phyloP scores from a whole-genome alignment of 2,329 filamentous ascomycete genomes.

The Ophiostoma novo-ulmi region DNA sequence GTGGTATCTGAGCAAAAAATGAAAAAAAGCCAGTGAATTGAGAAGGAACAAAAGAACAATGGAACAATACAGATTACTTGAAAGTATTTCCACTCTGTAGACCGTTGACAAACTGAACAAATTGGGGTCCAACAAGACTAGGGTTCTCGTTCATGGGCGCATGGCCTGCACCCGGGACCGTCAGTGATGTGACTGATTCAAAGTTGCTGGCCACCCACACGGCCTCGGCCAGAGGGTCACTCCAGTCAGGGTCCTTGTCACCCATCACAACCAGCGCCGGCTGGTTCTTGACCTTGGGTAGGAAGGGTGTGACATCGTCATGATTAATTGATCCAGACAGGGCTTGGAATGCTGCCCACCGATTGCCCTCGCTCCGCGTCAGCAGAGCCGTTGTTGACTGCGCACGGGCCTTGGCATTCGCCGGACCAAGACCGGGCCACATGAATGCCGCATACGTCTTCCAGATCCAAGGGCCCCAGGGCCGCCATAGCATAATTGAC shows the following conservation, averaged over 20 bases:
- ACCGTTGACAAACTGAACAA: conserved; percentile 22
- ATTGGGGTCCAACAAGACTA: conserved; percentile 23
- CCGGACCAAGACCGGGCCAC: conserved; percentile 27
- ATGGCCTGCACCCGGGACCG: conserved; percentile 25
- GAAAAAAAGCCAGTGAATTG: background rate
- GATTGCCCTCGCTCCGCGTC: conserved; percentile 13
- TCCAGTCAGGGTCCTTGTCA: conserved; percentile 29
- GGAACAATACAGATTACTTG: background rate
- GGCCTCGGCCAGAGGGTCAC: conserved; percentile 27
- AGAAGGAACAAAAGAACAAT: background rate
- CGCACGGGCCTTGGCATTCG: conserved; percentile 23
- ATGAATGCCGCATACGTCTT: conserved; percentile 22
- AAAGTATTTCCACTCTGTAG: conserved; percentile 17
- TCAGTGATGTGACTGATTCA: conserved; percentile 17
- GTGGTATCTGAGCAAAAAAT: background rate
- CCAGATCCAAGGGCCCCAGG: conserved; percentile 27
- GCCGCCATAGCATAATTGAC: conserved; percentile 22
- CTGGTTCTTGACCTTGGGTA: conserved; percentile 18
- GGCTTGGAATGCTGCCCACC: conserved; percentile 27
- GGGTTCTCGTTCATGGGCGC: conserved; percentile 28
- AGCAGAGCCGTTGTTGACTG: conserved; percentile 16
- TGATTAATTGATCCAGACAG: conserved; percentile 22
- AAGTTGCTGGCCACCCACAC: conserved; percentile 27
- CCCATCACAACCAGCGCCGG: conserved; percentile 28
- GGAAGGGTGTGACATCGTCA: conserved; percentile 23